Conservation (phyloP, 192 early-diverging fungal genomes). For the Mortierella antarctica region DNA sequence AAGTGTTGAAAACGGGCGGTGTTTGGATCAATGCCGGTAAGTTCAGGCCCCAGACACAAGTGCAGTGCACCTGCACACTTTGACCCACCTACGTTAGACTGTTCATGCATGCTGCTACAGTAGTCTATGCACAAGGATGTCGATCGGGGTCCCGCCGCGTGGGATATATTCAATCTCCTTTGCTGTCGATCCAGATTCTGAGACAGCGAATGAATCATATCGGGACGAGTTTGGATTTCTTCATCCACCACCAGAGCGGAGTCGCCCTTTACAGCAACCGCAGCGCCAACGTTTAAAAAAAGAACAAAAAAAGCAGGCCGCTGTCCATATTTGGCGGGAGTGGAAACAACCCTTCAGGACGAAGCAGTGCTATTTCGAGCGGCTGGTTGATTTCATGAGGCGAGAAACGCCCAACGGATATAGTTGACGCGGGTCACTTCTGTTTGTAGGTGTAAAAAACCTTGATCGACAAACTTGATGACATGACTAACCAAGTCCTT, state of each 20-base stretch:
- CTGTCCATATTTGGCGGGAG: background rate
- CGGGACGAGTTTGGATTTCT: too few relatives aligned
- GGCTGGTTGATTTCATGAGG: conserved; percentile 29
- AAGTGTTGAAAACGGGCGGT: conserved; percentile 79
- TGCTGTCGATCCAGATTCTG: too few relatives aligned
- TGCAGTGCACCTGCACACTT: too few relatives aligned
- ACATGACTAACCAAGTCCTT: background rate
- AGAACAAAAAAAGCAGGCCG: background rate
- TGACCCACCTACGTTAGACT: too few relatives aligned
- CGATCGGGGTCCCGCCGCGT: too few relatives aligned
- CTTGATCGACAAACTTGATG: background rate
- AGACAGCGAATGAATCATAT: too few relatives aligned
- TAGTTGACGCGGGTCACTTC: conserved; percentile 3
- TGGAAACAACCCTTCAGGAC: background rate
- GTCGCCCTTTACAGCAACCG: too few relatives aligned
- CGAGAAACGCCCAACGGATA: background rate
- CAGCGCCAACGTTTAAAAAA: background rate
- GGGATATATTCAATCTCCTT: too few relatives aligned
- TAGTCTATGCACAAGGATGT: too few relatives aligned
- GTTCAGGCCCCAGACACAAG: background rate
- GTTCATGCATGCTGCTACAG: too few relatives aligned
- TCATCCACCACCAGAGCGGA: too few relatives aligned
- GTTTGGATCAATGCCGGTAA: conserved; percentile 87
- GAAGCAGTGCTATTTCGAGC: conserved; percentile 10
- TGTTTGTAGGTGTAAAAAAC: too few relatives aligned